These are phyloP conservation scores for Metschnikowia aberdeeniae DNA, from an alignment of 805 yeast genomes.

Conservation along the genomic window DNA sequence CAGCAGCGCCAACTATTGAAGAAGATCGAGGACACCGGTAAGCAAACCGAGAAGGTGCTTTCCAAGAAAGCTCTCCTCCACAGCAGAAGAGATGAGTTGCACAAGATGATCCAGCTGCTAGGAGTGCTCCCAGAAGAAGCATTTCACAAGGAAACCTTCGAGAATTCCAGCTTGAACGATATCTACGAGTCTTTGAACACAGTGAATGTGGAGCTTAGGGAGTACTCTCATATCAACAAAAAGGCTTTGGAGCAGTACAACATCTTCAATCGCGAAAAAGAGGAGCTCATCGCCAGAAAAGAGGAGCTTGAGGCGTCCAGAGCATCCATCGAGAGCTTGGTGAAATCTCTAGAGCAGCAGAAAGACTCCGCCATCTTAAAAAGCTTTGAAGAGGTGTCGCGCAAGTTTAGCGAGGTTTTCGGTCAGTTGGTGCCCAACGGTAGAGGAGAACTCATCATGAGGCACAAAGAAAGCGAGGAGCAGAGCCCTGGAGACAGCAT, in stretches of 20 bases:
- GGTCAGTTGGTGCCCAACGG: constrained; percentile 82
- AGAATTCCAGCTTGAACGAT: constrained; percentile 44
- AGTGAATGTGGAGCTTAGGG: constrained; percentile 54
- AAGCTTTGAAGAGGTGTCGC: constrained; percentile 73
- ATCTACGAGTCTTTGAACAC: constrained; percentile 51
- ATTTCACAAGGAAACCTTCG: constrained; percentile 42
- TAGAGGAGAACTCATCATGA: constrained; percentile 68
- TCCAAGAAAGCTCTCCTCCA: constrained; percentile 57
- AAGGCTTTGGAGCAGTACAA: constrained; percentile 83
- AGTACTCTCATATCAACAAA: constrained; percentile 76
- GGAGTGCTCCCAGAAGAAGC: constrained; percentile 92
- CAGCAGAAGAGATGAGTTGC: constrained; percentile 66
- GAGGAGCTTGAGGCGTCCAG: constrained; percentile 67
- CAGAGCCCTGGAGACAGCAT: constrained; percentile 23
- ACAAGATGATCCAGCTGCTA: constrained; percentile 68
- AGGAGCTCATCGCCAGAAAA: constrained; percentile 60
- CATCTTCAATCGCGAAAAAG: constrained; percentile 69
- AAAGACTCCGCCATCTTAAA: constrained; percentile 78
- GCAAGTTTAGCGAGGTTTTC: constrained; percentile 70
- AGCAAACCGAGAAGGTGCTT: constrained; percentile 58
- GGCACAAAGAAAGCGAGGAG: constrained; percentile 28
- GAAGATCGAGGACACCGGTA: constrained; percentile 58
- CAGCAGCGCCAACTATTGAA: constrained; percentile 52
- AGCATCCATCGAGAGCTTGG: constrained; percentile 67
- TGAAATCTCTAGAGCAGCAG: constrained; percentile 64